Conservation (phyloP, 805 yeast genomes). For the Ogataea polymorpha region DNA sequence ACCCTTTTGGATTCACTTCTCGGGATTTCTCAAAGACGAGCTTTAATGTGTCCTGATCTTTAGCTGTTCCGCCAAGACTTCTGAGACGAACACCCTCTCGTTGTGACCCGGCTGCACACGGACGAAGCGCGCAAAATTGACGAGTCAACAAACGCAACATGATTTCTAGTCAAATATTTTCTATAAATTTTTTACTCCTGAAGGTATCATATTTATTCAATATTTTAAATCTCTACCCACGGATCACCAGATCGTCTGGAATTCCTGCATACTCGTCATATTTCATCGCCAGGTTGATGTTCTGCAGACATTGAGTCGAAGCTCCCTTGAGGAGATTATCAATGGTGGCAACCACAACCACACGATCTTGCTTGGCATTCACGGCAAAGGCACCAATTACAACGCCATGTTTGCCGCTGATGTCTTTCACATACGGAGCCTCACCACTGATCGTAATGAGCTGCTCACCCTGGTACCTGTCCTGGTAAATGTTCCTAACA, state of each 20-base stretch:
- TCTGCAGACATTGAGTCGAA: slow-evolving; percentile 96
- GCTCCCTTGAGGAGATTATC: slow-evolving; percentile 98
- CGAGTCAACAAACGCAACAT: background rate
- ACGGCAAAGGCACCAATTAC: slow-evolving; percentile 96
- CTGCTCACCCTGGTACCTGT: slow-evolving; percentile 82
- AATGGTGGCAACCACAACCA: slow-evolving; percentile 91
- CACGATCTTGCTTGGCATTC: slow-evolving; percentile 81
- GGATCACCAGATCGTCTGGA: slow-evolving; percentile 62
- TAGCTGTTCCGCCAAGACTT: slow-evolving; percentile 23
- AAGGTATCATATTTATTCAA: background rate
- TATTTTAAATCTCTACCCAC: slow-evolving; percentile 32
- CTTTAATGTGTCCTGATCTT: slow-evolving; percentile 29
- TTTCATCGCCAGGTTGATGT: slow-evolving; percentile 84
- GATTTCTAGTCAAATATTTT: background rate
- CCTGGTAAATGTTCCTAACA: slow-evolving; percentile 80
- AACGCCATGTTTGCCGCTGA: slow-evolving; percentile 91
- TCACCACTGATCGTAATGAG: slow-evolving; percentile 85
- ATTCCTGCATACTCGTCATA: slow-evolving; percentile 95
- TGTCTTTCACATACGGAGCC: slow-evolving; percentile 88
- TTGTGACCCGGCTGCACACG: background rate
- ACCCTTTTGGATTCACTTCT: slow-evolving; percentile 17
- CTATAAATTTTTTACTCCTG: background rate
- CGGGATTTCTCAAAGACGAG: slow-evolving; percentile 18
- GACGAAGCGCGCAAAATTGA: background rate
- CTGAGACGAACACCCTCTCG: background rate